Evolutionary conservation across 208 protist species (phyloP), one percentile per base, ranked within the genome.

Genomic region (Acanthamoeba healyi): DNA sequence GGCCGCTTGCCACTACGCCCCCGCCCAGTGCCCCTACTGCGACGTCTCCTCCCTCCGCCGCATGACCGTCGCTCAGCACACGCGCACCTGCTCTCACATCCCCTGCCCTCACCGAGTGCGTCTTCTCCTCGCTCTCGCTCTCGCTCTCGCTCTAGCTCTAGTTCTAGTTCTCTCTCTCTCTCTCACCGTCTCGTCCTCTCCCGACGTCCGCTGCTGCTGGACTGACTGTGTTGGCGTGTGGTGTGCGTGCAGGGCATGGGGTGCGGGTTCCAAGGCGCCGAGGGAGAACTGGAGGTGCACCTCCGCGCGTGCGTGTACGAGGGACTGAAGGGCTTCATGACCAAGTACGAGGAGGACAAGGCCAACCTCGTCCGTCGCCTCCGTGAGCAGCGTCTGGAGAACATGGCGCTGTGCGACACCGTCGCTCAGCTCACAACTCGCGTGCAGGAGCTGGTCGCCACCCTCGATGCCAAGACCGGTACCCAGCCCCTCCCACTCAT

Each of bases 1-100:
- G 65, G 44, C 46, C 63, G 46, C 63, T 17, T 93, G 88, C 44
- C 65, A 6, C 63, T 63, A 81, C 40, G 88, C 88, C 24, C 88
- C 88, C 22, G 88, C 65, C 38, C 65, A 54, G 38, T 93, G 88
- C 42, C 88, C 88, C 6, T 61, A 81, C 42, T 93, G 88, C 88
- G 88, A 93, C 42, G 49, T 36, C 34, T 61, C 65, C 4, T 81
- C 1, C 34, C 88, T 93, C 6, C 58, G 58, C 24, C 84, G 88
- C 22, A 93, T 93, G 88, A 56, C 82, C 67, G 14, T 93, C 42
- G 88, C 14, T 14, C 38, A 93, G 34, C 88, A 93, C 67, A 56
- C 24, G 15, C 40, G 46, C 38, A 6, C 40, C 26, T 93, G 88
- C 42, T 2, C 56, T 2, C 26, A 63, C 44, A 81, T 93, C 22